Evolutionary conservation across 345 rosid species (phyloP).

Genomic region (Hypericum perforatum): DNA sequence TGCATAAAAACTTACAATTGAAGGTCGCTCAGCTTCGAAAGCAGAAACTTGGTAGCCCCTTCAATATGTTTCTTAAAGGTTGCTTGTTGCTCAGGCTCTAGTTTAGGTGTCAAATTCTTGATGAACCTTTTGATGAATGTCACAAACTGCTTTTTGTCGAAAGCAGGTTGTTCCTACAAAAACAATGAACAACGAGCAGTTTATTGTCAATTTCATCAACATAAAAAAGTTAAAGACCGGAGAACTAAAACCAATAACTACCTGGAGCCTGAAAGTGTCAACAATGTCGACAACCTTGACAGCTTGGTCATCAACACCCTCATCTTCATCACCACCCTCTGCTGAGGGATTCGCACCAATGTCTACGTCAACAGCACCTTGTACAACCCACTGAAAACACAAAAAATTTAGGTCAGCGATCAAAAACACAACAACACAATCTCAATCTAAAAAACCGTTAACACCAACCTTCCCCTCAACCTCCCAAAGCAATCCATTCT

Average conservation of each 20-base stretch:
- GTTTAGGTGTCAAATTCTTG: constrained; percentile 56
- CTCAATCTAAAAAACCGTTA: background rate
- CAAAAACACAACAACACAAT: background rate
- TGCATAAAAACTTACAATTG: constrained; percentile 95
- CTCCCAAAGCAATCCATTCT: constrained; percentile 73
- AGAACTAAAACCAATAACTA: constrained; percentile 9
- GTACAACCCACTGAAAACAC: constrained; percentile 58
- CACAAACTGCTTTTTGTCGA: constrained; percentile 76
- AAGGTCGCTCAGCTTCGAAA: constrained; percentile 68
- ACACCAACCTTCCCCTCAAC: constrained; percentile 75
- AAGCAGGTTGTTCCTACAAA: constrained; percentile 86
- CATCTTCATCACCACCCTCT: constrained; percentile 73
- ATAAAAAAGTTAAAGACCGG: no score
- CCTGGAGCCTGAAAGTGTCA: constrained; percentile 99
- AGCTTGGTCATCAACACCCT: constrained; percentile 76
- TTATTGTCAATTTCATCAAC: no score
- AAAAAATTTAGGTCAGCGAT: background rate
- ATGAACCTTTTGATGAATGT: constrained; percentile 60
- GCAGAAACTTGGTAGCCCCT: constrained; percentile 83
- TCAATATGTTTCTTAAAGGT: constrained; percentile 73
- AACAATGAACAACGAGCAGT: no score
- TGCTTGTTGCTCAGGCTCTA: constrained; percentile 42
- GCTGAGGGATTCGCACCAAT: constrained; percentile 99
- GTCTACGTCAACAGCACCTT: constrained; percentile 67
- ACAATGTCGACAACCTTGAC: constrained; percentile 93